These are phyloP conservation scores for Spathaspora arborariae DNA, from an alignment of 805 yeast genomes.

Conservation along the genomic window DNA sequence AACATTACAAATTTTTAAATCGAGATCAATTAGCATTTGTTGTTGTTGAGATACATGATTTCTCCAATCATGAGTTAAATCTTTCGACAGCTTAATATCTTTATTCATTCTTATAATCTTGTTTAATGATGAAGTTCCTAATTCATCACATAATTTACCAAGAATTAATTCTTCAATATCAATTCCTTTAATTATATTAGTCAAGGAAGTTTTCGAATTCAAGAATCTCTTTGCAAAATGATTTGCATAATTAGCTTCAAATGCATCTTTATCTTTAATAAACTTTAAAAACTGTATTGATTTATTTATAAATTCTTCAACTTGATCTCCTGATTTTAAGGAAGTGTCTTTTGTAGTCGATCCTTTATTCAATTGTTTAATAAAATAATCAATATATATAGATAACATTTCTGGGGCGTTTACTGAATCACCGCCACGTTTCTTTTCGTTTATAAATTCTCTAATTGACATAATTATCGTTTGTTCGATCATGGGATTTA, in stretches of 20 bases:
- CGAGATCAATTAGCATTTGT: constrained; percentile 33
- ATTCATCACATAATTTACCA: constrained; percentile 64
- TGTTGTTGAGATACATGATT: constrained; percentile 11
- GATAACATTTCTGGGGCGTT: constrained; percentile 40
- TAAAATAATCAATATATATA: constrained; percentile 36
- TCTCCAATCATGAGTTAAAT: constrained; percentile 38
- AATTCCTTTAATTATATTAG: constrained; percentile 22
- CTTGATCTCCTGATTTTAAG: constrained; percentile 15
- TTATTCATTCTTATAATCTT: constrained; percentile 84
- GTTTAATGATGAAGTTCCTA: constrained; percentile 75
- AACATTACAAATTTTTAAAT: constrained; percentile 40
- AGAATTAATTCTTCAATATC: constrained; percentile 72
- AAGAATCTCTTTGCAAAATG: constrained; percentile 78
- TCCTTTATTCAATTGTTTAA: constrained; percentile 32
- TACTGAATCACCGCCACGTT: constrained; percentile 29
- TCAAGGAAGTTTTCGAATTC: constrained; percentile 27
- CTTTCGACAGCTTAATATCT: constrained; percentile 56
- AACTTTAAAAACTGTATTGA: constrained; percentile 63
- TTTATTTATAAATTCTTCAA: constrained; percentile 43
- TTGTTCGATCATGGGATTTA: constrained; percentile 47
- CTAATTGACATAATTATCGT: constrained; percentile 60
- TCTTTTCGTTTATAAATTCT: constrained; percentile 53
- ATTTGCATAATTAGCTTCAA: constrained; percentile 79
- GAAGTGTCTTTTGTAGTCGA: constrained; percentile 9
- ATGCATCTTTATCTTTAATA: constrained; percentile 78